A percentile compares a stretch with the other conserved stretches of the same genome.
Evolutionary conservation across 306 rosid species (phyloP).

Genomic region (Acacia acuminata): DNA sequence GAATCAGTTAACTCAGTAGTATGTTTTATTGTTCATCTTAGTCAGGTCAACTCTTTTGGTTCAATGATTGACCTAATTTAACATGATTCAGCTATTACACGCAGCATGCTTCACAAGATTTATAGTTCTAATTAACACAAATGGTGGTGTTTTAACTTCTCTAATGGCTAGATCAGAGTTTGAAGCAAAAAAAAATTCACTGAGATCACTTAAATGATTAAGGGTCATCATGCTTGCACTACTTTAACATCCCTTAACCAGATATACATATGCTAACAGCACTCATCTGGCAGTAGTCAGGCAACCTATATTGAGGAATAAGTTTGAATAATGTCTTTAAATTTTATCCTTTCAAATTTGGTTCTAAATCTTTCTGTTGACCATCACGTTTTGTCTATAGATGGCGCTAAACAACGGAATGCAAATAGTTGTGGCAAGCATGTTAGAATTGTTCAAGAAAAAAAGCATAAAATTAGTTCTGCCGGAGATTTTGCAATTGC

Average conservation of each 20-base stretch:
- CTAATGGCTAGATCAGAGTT: background rate
- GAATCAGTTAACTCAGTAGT: background rate
- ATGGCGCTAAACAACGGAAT: background rate
- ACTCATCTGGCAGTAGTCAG: background rate
- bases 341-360: background rate
- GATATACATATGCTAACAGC: background rate
- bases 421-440: background rate
- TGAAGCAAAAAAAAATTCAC: background rate
- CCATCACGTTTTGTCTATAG: background rate
- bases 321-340: background rate
- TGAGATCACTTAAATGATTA: background rate
- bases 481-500: slow-evolving; percentile 10
- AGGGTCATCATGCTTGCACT: background rate
- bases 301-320: background rate
- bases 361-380: background rate
- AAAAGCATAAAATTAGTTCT: background rate
- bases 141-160: background rate
- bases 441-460: background rate
- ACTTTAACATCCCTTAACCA: background rate
- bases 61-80: background rate
- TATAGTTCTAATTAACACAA: background rate
- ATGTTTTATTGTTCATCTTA: background rate
- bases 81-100: background rate
- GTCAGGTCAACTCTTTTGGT: background rate
- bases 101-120: background rate